Conservation (phyloP, 1,284 basidiomycete genomes). For the Albatrellus sp. region DNA sequence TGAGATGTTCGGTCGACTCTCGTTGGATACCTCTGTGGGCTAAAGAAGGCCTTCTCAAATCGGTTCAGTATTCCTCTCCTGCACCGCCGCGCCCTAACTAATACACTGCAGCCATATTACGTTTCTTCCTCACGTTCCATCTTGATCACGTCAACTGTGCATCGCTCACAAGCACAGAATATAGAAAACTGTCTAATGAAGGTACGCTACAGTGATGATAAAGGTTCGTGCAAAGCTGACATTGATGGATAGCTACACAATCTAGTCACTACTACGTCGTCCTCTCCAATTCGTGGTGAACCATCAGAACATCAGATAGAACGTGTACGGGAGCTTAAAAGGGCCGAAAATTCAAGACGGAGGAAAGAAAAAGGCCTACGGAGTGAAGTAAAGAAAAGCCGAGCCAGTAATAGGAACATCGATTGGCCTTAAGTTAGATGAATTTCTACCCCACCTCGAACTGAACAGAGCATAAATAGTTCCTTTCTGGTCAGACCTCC, state of each 20-base stretch:
- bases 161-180: slow-evolving; percentile 67
- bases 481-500: too few species aligned
- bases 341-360: slow-evolving; percentile 31
- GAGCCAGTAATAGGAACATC: slow-evolving; percentile 18
- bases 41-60: slow-evolving; percentile 29
- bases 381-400: slow-evolving; percentile 29
- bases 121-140: slow-evolving; percentile 52
- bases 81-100: not conserved
- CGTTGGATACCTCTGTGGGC: slow-evolving; percentile 66
- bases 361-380: slow-evolving; percentile 38
- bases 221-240: too few species aligned
- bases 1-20: slow-evolving; percentile 41
- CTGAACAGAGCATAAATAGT: too few species aligned
- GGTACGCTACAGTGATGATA: slow-evolving; percentile 22
- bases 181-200: slow-evolving; percentile 59
- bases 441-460: not conserved
- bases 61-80: slow-evolving; percentile 26
- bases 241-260: slow-evolving; percentile 34
- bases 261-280: slow-evolving; percentile 35
- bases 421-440: slow-evolving; percentile 12
- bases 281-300: slow-evolving; percentile 35
- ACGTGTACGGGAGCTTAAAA: slow-evolving; percentile 36
- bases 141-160: slow-evolving; percentile 49
- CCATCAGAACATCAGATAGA: slow-evolving; percentile 42
- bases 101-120: slow-evolving; percentile 41